A percentile compares a stretch with the other conserved stretches of the same genome.
Evolutionary conservation across 495 filamentous ascomycete genomes (phyloP).

Genomic region (Hypoxylon fuscum): DNA sequence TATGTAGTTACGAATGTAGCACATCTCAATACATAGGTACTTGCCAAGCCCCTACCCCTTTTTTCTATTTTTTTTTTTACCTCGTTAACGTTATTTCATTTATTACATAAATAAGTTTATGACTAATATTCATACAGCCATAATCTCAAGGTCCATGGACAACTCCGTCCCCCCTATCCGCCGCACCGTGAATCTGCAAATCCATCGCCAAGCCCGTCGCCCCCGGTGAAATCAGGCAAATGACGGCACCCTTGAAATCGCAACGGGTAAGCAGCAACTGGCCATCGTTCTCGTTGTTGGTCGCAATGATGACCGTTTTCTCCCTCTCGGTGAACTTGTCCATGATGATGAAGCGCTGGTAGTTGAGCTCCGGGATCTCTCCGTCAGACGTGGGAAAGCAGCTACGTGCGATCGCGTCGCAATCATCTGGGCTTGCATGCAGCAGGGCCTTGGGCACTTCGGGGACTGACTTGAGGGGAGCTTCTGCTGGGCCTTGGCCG

Average conservation of each 20-base stretch:
- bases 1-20: no score
- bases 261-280: constrained; percentile 1
- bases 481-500: background rate
- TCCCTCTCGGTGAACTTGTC: no score
- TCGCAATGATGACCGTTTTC: background rate
- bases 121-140: no score
- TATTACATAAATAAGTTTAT: no score
- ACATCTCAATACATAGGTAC: no score
- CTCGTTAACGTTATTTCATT: no score
- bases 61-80: no score
- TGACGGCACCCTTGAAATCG: background rate
- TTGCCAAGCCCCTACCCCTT: no score
- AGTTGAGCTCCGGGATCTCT: no score
- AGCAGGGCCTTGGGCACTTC: background rate
- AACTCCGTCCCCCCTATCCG: background rate
- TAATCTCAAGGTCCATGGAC: background rate
- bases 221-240: background rate
- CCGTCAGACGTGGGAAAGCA: no score
- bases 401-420: background rate
- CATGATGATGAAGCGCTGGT: no score
- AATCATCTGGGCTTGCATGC: background rate
- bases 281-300: background rate
- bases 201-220: background rate
- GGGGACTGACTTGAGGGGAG: background rate
- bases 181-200: background rate